Conservation (phyloP, 2,329 filamentous ascomycete genomes). For the Dothiorella sarmentorum region DNA sequence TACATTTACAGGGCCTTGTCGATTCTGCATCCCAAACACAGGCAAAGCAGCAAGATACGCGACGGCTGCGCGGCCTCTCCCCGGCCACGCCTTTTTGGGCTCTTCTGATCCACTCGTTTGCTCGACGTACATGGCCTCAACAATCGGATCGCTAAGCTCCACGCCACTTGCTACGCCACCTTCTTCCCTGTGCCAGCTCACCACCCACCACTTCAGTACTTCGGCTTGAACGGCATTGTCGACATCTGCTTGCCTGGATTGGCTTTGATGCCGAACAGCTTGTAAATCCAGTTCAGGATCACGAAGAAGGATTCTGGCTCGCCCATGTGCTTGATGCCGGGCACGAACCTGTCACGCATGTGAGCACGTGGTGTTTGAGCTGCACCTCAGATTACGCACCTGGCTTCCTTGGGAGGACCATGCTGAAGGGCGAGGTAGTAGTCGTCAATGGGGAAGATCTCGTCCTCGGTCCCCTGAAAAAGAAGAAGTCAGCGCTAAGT, state of each 20-base stretch:
- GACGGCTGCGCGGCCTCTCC: background rate
- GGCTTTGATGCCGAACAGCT: conserved; percentile 44
- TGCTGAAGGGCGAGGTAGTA: conserved; percentile 54
- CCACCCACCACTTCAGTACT: conserved; percentile 32
- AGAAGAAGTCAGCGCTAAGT: background rate
- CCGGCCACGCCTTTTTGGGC: background rate
- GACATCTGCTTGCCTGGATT: conserved; percentile 44
- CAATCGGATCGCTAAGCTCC: background rate
- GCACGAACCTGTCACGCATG: conserved; percentile 37
- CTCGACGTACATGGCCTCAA: conserved; percentile 1
- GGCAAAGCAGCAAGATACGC: background rate
- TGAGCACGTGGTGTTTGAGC: background rate
- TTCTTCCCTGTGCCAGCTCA: background rate
- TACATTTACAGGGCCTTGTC: background rate
- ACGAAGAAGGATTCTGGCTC: conserved; percentile 49
- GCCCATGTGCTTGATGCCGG: conserved; percentile 48
- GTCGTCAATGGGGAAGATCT: conserved; percentile 62
- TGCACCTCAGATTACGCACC: conserved; percentile 21
- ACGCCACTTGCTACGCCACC: background rate
- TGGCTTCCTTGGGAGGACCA: conserved; percentile 52
- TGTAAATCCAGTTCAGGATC: conserved; percentile 49
- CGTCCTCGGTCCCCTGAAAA: conserved; percentile 50
- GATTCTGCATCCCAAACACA: conserved; percentile 3
- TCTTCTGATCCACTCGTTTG: background rate
- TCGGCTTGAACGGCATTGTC: conserved; percentile 46